A percentile compares a stretch with the other conserved stretches of the same genome.
phyloP scores from a whole-genome alignment of 306 rosid species.

The Vigna radiata region DNA sequence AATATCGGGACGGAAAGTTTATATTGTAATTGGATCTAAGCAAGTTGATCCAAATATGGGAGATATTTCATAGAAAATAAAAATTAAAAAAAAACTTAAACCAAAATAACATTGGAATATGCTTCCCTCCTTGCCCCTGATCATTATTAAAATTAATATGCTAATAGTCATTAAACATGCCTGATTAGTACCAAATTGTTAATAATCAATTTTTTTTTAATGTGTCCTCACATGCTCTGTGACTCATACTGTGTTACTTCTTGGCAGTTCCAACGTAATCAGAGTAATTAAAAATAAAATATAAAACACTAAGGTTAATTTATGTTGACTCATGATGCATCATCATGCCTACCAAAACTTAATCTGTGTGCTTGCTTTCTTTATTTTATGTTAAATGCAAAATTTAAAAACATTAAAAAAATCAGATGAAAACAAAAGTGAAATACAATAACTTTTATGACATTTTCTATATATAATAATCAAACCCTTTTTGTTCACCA shows the following conservation, averaged over 20 bases:
- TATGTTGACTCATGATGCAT: slow-evolving; percentile 47
- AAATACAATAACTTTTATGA: too few relatives aligned
- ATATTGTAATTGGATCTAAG: too few relatives aligned
- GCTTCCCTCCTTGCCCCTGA: not conserved
- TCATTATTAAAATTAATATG: not conserved
- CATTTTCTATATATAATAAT: too few relatives aligned
- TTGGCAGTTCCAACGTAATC: slow-evolving; percentile 38
- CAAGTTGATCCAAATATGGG: too few relatives aligned
- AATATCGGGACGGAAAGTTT: too few relatives aligned
- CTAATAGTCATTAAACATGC: slow-evolving; percentile 4
- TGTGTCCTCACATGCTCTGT: slow-evolving; percentile 33
- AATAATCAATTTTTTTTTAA: not conserved
- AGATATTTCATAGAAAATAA: too few relatives aligned
- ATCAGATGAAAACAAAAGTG: not conserved
- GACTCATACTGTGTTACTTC: slow-evolving; percentile 19
- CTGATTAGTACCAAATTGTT: slow-evolving; percentile 8
- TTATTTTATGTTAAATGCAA: slow-evolving; percentile 4
- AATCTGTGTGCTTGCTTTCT: slow-evolving; percentile 43
- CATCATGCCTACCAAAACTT: not conserved
- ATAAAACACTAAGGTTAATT: not conserved
- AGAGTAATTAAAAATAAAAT: slow-evolving; percentile 28
- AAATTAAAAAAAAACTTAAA: too few relatives aligned
- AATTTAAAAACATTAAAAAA: not conserved
- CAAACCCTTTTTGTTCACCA: too few relatives aligned
- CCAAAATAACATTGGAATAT: slow-evolving; percentile 11